Evolutionary conservation across 78 protist species (phyloP).

Genomic region (Monosiga brevicollis): DNA sequence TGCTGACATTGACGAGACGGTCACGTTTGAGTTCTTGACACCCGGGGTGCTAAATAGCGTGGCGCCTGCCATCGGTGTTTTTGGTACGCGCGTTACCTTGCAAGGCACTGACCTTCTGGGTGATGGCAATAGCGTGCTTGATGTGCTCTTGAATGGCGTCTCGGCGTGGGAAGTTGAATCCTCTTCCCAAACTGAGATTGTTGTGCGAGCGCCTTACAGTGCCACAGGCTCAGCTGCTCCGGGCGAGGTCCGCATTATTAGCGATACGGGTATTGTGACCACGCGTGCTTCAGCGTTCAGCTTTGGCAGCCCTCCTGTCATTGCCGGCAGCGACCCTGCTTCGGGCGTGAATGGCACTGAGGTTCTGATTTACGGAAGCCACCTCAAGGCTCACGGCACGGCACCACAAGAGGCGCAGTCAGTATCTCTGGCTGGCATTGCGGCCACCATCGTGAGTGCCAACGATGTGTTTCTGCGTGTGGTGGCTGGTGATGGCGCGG

Average conservation of each 20-base stretch:
- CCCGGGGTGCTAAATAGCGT: not conserved
- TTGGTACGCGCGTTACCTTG: not conserved
- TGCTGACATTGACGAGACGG: not conserved
- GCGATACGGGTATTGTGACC: not conserved
- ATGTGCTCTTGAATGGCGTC: not conserved
- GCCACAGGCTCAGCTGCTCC: not conserved
- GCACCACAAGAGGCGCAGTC: not conserved
- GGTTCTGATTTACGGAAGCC: not conserved
- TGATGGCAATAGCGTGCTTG: not conserved
- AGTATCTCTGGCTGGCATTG: not conserved
- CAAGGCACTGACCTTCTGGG: not conserved
- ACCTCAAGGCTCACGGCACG: not conserved
- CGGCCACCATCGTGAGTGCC: not conserved
- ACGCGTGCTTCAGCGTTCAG: not conserved
- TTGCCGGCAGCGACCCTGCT: not conserved
- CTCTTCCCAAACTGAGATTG: not conserved
- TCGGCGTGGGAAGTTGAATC: not conserved
- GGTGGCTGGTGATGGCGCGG: too few relatives aligned
- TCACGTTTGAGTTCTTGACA: not conserved
- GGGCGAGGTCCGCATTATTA: not conserved
- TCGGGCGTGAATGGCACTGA: not conserved
- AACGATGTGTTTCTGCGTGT: not conserved
- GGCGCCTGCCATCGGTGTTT: not conserved
- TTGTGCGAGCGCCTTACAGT: not conserved
- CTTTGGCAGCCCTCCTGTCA: not conserved